These are phyloP conservation scores for Ormosia semicastrata DNA, from an alignment of 306 rosid species.

Conservation along the genomic window DNA sequence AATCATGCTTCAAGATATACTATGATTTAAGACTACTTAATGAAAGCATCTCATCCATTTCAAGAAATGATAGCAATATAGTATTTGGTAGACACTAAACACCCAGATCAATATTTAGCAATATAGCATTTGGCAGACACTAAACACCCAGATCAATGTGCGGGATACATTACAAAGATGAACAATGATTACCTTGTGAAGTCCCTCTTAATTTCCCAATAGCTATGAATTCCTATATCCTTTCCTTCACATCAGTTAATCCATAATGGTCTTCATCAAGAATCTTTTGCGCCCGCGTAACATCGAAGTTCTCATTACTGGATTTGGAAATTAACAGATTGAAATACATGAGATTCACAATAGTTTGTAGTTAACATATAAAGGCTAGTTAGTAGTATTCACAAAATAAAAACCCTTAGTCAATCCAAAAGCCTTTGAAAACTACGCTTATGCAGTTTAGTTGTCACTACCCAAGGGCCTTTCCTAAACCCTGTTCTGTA, in stretches of 20 bases:
- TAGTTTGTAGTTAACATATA: neutral
- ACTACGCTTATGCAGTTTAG: neutral
- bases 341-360: neutral
- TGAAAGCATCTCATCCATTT: neutral
- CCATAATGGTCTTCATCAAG: conserved; percentile 99
- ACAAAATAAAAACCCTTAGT: neutral
- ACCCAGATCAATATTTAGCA: conserved; percentile 2
- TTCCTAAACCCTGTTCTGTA: neutral
- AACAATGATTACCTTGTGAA: conserved; percentile 74
- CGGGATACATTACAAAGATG: neutral
- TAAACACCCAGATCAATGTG: conserved; percentile 10
- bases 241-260: conserved; percentile 91
- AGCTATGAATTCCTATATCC: conserved; percentile 96
- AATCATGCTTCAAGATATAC: conserved; percentile 19
- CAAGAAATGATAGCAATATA: neutral
- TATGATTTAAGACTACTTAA: conserved; percentile 19
- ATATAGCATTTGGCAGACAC: neutral
- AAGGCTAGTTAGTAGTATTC: neutral
- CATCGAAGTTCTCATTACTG: conserved; percentile 97
- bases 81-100: conserved; percentile 19
- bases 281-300: conserved; percentile 80
- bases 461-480: conserved; percentile 4
- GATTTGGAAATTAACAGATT: conserved; percentile 34
- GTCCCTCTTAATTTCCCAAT: conserved; percentile 95
- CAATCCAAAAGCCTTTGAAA: conserved; percentile 14